Conservation (phyloP, 192 early-diverging fungal species). For the Podila clonocystis region DNA sequence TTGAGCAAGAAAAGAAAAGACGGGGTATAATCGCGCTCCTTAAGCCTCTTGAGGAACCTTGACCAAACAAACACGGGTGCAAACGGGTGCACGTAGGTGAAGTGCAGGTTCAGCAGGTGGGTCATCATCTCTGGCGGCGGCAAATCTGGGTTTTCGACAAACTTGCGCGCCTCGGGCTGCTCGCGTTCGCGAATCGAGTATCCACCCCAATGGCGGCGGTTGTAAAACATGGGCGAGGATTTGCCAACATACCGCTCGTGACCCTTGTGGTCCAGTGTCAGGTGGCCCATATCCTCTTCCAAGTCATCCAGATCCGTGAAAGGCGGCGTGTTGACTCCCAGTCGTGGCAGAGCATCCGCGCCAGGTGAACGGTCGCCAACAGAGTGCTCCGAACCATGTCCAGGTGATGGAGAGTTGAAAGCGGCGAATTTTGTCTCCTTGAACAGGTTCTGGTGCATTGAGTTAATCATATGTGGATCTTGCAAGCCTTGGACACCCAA, state of each 20-base stretch:
- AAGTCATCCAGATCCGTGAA: conserved; percentile 53
- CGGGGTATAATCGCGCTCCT: conserved; percentile 47
- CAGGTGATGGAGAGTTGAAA: conserved; percentile 38
- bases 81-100: conserved; percentile 74
- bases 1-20: conserved; percentile 61
- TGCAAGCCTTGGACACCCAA: conserved; percentile 5
- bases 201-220: conserved; percentile 53
- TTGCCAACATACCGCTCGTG: conserved; percentile 77
- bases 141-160: conserved; percentile 55
- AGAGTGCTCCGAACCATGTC: conserved; percentile 36
- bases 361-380: conserved; percentile 11
- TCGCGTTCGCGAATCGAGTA: conserved; percentile 57
- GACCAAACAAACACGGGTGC: conserved; percentile 75
- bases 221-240: conserved; percentile 75
- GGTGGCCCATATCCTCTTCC: conserved; percentile 69
- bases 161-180: conserved; percentile 33
- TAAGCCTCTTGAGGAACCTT: conserved; percentile 49
- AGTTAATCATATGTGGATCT: conserved; percentile 18
- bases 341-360: conserved; percentile 12
- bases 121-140: conserved; percentile 69
- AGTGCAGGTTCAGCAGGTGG: conserved; percentile 69
- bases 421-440: conserved; percentile 16
- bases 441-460: conserved; percentile 29
- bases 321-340: conserved; percentile 42
- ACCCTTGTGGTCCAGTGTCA: conserved; percentile 78